Percentiles rank a stretch among this genome's conserved stretches.
phyloP scores from a whole-genome alignment of 345 rosid species.

The Bruguiera gymnorhiza region DNA sequence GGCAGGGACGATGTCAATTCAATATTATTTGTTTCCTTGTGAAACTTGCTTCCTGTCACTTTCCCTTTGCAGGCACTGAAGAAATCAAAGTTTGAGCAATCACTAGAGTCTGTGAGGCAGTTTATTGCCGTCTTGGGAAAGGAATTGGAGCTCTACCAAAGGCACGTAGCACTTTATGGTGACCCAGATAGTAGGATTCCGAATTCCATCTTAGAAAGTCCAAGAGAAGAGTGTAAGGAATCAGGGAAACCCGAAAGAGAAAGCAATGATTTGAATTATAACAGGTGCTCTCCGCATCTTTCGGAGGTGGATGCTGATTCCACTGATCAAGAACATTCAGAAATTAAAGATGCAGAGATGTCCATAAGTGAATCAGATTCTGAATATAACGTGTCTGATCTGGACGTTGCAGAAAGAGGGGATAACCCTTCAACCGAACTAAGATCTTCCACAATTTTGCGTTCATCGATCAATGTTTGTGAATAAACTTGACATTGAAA shows the following conservation, averaged over 20 bases:
- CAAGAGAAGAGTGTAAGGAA: conserved; percentile 25
- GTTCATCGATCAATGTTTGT: conserved; percentile 11
- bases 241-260: conserved; percentile 24
- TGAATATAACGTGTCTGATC: conserved; percentile 9
- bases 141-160: conserved; percentile 73
- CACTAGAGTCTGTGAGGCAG: conserved; percentile 73
- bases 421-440: conserved; percentile 8
- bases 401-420: conserved; percentile 8
- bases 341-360: conserved; percentile 23
- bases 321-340: conserved; percentile 25
- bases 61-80: conserved; percentile 62
- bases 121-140: conserved; percentile 75
- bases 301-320: conserved; percentile 30
- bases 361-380: conserved; percentile 34
- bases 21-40: neutral
- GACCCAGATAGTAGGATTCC: conserved; percentile 58
- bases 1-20: neutral
- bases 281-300: conserved; percentile 18
- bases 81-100: conserved; percentile 84
- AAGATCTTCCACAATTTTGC: neutral
- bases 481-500: conserved; percentile 6
- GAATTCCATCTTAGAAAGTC: conserved; percentile 43
- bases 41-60: neutral
- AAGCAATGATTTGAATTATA: conserved; percentile 4
- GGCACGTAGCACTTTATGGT: conserved; percentile 74